phyloP scores from a whole-genome alignment of 2,329 filamentous ascomycete genomes.

The Fusarium sp. region DNA sequence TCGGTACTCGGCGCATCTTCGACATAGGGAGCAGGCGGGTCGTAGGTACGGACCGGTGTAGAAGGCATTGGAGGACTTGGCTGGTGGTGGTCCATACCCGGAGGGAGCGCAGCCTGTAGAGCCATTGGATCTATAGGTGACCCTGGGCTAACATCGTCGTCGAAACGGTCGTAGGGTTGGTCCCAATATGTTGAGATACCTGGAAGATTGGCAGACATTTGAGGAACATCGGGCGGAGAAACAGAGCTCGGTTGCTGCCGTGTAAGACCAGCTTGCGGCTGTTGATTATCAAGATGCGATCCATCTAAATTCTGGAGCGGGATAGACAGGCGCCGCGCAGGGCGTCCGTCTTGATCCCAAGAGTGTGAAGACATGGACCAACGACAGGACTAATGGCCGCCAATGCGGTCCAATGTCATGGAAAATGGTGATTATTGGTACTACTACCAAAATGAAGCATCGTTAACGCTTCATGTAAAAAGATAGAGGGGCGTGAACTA shows the following conservation, averaged over 20 bases:
- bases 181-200: conserved; percentile 66
- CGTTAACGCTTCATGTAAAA: conserved; percentile 18
- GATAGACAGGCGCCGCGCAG: conserved; percentile 65
- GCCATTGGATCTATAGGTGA: conserved; percentile 67
- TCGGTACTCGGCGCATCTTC: conserved; percentile 50
- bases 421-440: conserved; percentile 15
- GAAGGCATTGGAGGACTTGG: conserved; percentile 28
- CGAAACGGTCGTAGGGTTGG: conserved; percentile 56
- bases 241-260: conserved; percentile 20
- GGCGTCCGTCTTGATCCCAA: conserved; percentile 43
- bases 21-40: conserved; percentile 51
- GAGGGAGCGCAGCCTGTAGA: conserved; percentile 66
- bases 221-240: conserved; percentile 24
- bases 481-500: conserved; percentile 24
- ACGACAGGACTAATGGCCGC: conserved; percentile 34
- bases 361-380: conserved; percentile 49
- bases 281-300: conserved; percentile 25
- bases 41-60: conserved; percentile 45
- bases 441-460: conserved; percentile 36
- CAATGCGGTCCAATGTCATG: conserved; percentile 42
- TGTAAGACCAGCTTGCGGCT: conserved; percentile 19
- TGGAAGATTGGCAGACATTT: conserved; percentile 52
- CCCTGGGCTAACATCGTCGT: conserved; percentile 52
- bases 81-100: conserved; percentile 57
- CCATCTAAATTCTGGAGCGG: conserved; percentile 72